Conservation (phyloP, 805 yeast species). For the Yamadazyma philogaea region DNA sequence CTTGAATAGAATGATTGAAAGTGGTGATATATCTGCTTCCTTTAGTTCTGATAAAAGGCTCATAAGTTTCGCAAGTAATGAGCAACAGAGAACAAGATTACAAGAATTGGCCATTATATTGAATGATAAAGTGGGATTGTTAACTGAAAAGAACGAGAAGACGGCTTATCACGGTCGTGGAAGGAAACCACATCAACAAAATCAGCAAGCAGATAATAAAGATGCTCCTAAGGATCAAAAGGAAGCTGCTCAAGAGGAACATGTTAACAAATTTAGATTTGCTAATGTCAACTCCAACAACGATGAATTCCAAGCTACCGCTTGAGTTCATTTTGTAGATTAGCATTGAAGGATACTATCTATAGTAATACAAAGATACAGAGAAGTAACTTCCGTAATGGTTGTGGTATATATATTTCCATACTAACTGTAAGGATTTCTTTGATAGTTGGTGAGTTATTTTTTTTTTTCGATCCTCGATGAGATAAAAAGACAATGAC, state of each 20-base stretch:
- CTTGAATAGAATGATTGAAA: constrained; percentile 70
- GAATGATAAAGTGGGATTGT: constrained; percentile 74
- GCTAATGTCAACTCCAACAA: constrained; percentile 43
- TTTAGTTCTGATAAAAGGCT: constrained; percentile 69
- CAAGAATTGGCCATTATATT: constrained; percentile 84
- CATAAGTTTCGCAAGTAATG: constrained; percentile 62
- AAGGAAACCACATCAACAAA: constrained; percentile 40
- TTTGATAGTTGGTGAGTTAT: neutral
- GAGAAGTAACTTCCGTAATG: neutral
- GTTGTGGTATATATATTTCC: neutral
- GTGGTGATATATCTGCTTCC: constrained; percentile 73
- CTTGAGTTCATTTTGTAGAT: constrained; percentile 14
- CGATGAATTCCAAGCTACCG: constrained; percentile 41
- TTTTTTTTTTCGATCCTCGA: neutral
- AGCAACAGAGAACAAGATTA: constrained; percentile 76
- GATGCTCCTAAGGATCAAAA: constrained; percentile 30
- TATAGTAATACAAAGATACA: constrained; percentile 1
- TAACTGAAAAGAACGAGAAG: constrained; percentile 83
- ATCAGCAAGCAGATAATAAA: constrained; percentile 26
- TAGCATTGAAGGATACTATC: constrained; percentile 4
- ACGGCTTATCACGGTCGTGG: constrained; percentile 72
- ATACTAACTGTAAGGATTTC: neutral
- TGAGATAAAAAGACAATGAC: constrained; percentile 10
- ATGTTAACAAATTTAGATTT: constrained; percentile 40
- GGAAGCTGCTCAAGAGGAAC: constrained; percentile 25